Base-by-base conservation (phyloP, 139 green algal species). In the Auxenochlorella pyrenoidosa region DNA sequence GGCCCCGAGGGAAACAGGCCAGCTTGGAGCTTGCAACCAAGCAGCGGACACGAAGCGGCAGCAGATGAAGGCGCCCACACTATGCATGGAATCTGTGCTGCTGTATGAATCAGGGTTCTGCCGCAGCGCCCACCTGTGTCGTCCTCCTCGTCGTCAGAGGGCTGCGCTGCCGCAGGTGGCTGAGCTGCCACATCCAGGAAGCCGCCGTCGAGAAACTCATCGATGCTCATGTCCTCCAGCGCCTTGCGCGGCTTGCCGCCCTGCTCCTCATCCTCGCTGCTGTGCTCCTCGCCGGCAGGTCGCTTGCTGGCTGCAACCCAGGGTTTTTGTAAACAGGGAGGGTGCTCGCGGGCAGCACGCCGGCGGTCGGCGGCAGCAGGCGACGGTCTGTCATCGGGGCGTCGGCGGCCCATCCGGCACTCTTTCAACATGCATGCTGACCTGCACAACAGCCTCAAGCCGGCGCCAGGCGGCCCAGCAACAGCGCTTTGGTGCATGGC, bases 191-290 rank as follows among this genome's bases (percentile, higher is more conserved):
- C 28, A 16, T 65, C 79, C 34, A 89, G 12, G 47, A 91, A 91
- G 34, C 63, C 88, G 16, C 73, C 86, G 16, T 36, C 19, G 30
- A 92, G 60, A 38, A 92, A 92, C 41, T 88, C 89, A 24, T 92
- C 89, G 13, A 92, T 70, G 63, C 73, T 80, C 70, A 92, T 77
- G 38, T 91, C 85, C 83, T 82, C 84, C 36, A 91, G 66, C 3
- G 43, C 43, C 41, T 86, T 86, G 34, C n/a, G 47, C 21, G 40
- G 43, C 82, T 75, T 30, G 70, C 26, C 41, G 40, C 40, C 73
- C 36, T 44, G 44, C 40, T 59, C 70, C n/a, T 84, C 43, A 41
- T 70, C 66, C 51, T 66, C 77, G 51, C 51, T 68, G 51, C n/a
- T n/a, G 5, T 32, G 28, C 30, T 73, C 66, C 28, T 70, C 34